Percentiles rank a stretch among this genome's conserved stretches.
Conservation (phyloP, 768 basidiomycete species). For the Coprinopsis sp. region DNA sequence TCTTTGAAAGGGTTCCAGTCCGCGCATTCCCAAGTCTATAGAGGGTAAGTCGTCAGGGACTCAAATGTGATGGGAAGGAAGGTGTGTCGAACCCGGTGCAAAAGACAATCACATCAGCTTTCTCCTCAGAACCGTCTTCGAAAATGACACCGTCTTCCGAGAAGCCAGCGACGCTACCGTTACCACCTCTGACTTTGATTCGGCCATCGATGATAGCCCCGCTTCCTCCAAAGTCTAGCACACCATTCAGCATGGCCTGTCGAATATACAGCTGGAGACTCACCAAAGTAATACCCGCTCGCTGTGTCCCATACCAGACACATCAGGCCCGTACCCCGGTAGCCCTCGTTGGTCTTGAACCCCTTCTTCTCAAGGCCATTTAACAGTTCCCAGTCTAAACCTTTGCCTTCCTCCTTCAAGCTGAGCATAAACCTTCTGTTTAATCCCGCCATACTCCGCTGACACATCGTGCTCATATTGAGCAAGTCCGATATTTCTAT, state of each 20-base stretch:
- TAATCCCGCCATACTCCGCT: constrained; percentile 18
- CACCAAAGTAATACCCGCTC: constrained; percentile 15
- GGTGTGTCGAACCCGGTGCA: constrained; percentile 12
- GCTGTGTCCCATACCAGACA: constrained; percentile 6
- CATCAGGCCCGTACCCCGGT: constrained; percentile 10
- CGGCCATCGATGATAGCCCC: constrained; percentile 57
- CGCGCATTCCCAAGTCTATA: constrained; percentile 39
- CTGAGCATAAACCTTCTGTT: constrained; percentile 3
- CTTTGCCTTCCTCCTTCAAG: neutral
- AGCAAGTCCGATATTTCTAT: constrained; percentile 44
- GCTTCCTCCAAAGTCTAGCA: constrained; percentile 47
- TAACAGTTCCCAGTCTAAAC: constrained; percentile 5
- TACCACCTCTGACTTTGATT: constrained; percentile 59
- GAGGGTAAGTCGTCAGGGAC: constrained; percentile 16
- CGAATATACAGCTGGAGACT: neutral
- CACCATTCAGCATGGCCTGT: neutral
- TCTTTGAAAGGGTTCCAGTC: constrained; percentile 28
- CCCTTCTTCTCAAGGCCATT: constrained; percentile 11
- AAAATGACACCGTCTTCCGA: constrained; percentile 38
- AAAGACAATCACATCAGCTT: constrained; percentile 33
- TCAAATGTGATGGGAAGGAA: constrained; percentile 49
- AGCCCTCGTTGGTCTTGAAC: constrained; percentile 12
- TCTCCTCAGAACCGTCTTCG: constrained; percentile 38
- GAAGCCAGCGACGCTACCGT: constrained; percentile 39
- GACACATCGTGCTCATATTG: constrained; percentile 37